These are phyloP conservation scores for Aspergillus sp. DNA, from an alignment of 2,329 filamentous ascomycete genomes.

Conservation along the genomic window DNA sequence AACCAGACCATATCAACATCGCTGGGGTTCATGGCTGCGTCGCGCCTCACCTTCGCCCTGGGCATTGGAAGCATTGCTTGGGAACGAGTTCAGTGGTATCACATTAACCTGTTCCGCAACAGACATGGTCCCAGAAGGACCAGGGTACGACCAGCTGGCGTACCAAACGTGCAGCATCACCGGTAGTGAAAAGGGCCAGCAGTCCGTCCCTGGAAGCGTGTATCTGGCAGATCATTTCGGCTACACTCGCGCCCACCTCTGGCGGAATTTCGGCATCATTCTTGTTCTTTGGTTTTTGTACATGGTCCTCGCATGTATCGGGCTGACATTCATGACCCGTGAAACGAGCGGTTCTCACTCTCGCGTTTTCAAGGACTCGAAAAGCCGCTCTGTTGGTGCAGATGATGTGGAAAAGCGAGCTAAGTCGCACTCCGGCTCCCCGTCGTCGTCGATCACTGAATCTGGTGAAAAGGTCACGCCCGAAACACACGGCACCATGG, in stretches of 20 bases:
- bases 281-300: constrained; percentile 44
- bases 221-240: constrained; percentile 27
- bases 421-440: too few species aligned
- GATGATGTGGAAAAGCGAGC: too few species aligned
- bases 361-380: not conserved
- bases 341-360: not conserved
- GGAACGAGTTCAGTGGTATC: constrained; percentile 61
- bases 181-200: constrained; percentile 45
- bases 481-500: too few species aligned
- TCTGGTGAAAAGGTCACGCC: too few species aligned
- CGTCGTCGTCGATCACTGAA: too few species aligned
- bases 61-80: constrained; percentile 59
- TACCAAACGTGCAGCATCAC: constrained; percentile 53
- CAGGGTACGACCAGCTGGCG: constrained; percentile 27
- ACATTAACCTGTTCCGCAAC: constrained; percentile 48
- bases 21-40: constrained; percentile 2
- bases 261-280: constrained; percentile 73
- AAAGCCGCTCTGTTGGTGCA: too few species aligned
- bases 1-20: not conserved
- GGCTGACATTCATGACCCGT: not conserved
- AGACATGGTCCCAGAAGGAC: constrained; percentile 49
- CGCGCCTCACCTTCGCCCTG: constrained; percentile 60
- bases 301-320: not conserved
- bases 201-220: constrained; percentile 43
- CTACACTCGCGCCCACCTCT: constrained; percentile 52